These are phyloP conservation scores for Solanum rostratum DNA, from an alignment of 257 asterid genomes.

Conservation along the genomic window DNA sequence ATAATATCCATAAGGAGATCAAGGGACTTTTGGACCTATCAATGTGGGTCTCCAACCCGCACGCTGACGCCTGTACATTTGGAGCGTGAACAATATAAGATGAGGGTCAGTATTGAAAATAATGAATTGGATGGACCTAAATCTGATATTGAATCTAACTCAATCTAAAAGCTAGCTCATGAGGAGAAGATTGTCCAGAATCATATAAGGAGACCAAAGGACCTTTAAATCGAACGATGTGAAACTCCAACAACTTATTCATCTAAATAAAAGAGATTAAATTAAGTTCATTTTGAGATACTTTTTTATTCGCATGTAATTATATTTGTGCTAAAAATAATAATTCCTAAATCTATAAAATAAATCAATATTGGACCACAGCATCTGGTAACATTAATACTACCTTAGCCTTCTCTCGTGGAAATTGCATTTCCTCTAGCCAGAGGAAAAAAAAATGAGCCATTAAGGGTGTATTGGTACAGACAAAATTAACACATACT, in stretches of 20 bases:
- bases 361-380: background rate
- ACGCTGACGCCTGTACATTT: background rate
- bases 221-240: background rate
- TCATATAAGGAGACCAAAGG: background rate
- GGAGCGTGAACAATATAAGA: background rate
- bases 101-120: background rate
- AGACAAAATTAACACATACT: background rate
- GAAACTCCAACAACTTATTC: background rate
- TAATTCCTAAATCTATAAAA: background rate
- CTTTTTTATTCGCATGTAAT: background rate
- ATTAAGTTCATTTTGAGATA: background rate
- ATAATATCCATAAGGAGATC: background rate
- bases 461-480: background rate
- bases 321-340: background rate
- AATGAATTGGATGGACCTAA: too few relatives aligned
- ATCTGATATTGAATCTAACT: background rate
- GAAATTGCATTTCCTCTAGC: background rate
- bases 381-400: background rate
- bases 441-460: background rate
- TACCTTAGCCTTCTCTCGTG: background rate
- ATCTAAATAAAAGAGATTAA: background rate
- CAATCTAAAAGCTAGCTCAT: fast-evolving
- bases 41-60: background rate
- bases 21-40: background rate
- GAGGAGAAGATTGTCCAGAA: background rate